These are phyloP conservation scores for Asclepias syriaca DNA, from an alignment of 257 asterid genomes.

Conservation along the genomic window DNA sequence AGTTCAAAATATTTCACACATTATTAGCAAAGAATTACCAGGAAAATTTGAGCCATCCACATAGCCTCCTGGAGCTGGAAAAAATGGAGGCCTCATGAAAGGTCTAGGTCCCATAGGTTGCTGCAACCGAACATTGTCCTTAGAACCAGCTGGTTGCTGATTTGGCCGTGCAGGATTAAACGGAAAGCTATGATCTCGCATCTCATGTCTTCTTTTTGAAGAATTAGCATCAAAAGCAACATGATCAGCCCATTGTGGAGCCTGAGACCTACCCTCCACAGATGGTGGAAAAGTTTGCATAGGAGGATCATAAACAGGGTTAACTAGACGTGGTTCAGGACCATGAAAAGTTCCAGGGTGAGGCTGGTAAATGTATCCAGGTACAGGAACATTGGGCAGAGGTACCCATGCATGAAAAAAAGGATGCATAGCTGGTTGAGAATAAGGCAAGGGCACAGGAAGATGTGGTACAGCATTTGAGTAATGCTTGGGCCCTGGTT, in stretches of 20 bases:
- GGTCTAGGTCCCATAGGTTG: conserved; percentile 61
- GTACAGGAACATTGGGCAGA: conserved; percentile 38
- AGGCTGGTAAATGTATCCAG: conserved; percentile 41
- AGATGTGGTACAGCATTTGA: conserved; percentile 49
- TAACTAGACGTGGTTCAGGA: conserved; percentile 38
- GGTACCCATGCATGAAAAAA: conserved; percentile 54
- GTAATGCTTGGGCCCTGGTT: conserved; percentile 53
- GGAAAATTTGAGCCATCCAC: conserved; percentile 50
- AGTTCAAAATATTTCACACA: background rate
- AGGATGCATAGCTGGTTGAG: conserved; percentile 44
- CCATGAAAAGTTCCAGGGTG: conserved; percentile 24
- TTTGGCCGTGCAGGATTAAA: conserved; percentile 34
- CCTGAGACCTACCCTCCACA: conserved; percentile 45
- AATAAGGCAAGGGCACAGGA: conserved; percentile 46
- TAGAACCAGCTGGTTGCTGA: conserved; percentile 47
- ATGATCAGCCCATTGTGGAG: conserved; percentile 37
- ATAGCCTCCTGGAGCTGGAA: conserved; percentile 42
- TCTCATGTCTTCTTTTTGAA: conserved; percentile 45
- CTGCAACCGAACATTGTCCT: conserved; percentile 43
- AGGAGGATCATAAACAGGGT: conserved; percentile 40
- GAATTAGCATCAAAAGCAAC: conserved; percentile 38
- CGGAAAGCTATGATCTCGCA: conserved; percentile 42
- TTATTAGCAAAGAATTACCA: conserved; percentile 37
- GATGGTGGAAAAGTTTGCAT: conserved; percentile 46
- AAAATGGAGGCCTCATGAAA: conserved; percentile 50